Evolutionary conservation across 305 asterid genomes (phyloP).

Genomic region (Fraxinus xanthoxyloides): DNA sequence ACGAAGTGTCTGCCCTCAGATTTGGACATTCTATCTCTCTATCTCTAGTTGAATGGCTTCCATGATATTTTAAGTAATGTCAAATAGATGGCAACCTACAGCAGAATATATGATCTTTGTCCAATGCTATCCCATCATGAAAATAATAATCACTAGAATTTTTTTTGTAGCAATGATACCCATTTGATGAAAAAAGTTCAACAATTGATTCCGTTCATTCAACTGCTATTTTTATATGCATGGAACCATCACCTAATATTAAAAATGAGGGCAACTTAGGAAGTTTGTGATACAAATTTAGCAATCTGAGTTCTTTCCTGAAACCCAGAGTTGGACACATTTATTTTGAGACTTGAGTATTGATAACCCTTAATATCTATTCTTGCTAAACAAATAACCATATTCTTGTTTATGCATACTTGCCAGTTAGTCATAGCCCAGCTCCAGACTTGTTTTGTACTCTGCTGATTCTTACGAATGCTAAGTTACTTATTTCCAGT

Average conservation of each 20-base stretch:
- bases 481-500: not conserved
- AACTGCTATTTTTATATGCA: not conserved
- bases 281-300: not conserved
- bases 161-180: not conserved
- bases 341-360: not conserved
- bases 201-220: not conserved
- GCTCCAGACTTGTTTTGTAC: not conserved
- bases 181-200: not conserved
- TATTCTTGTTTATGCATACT: not conserved
- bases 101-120: not conserved
- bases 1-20: not conserved
- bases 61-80: not conserved
- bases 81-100: not conserved
- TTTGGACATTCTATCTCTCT: not conserved
- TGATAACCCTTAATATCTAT: not conserved
- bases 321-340: not conserved
- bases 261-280: not conserved
- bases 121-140: not conserved
- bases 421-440: not conserved
- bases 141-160: not conserved
- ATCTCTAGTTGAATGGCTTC: not conserved
- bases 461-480: not conserved
- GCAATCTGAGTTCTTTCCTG: not conserved
- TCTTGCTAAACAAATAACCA: not conserved
- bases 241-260: not conserved